Evolutionary conservation across 2,329 filamentous ascomycete genomes (phyloP), one percentile per base, ranked within the genome.

Genomic region (Fusarium hainanense): DNA sequence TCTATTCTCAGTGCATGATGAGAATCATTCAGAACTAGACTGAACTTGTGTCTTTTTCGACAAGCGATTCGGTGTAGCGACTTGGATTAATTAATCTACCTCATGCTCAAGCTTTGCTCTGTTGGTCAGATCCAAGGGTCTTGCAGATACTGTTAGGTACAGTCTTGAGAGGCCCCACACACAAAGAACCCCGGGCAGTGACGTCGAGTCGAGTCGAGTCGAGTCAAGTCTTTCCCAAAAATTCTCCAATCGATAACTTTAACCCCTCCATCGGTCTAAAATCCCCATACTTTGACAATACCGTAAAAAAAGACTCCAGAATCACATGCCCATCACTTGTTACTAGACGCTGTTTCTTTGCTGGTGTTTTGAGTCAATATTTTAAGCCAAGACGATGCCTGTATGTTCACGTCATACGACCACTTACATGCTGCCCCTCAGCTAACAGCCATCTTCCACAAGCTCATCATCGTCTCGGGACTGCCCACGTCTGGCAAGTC

Each of bases 401-500:
- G 74, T 72, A 76, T 37, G 74, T 30, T 9, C 18, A 41, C 27
- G 25, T 23, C 16, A 20, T 27, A 28, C 27, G 23, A 18, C 30
- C 42, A 40, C 37, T 54, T 44, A 46, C 60, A 43, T 16, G n/a
- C 58, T 59, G 62, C 61, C 47, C 41, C 23, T 57, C 47, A 54
- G 23, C 68, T 70, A 34, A 70, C 21, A 32, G 32, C 34, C 30
- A 57, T 50, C 34, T 21, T 54, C 42, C 21, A 43, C 51, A 66
- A 92, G 90, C 83, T 92, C 70, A 89, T 92, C 74, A 89, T 91
- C 72, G 78, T 92, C 63, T 88, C 89, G 55, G 90, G 90, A 67
- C 84, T 90, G 71, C 90, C 90, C 56, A 89, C 88, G 69, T 91
- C 89, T 30, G 90, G 90, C 77, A 92, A 92, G 80, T 89, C 88